phyloP scores from a whole-genome alignment of 192 early-diverging fungal species.

The Entomortierella chlamydospora region DNA sequence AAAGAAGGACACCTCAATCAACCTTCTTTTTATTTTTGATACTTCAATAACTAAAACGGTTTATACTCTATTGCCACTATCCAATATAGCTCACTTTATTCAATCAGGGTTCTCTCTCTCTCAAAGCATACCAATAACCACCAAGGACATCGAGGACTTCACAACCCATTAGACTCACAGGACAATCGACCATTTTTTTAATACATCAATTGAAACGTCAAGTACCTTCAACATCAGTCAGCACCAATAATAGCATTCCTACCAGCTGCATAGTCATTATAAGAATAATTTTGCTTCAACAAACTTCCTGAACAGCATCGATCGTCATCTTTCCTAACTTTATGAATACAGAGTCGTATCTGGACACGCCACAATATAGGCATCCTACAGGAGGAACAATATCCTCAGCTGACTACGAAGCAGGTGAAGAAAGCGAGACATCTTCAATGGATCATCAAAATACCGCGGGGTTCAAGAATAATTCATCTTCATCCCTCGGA shows the following conservation, averaged over 20 bases:
- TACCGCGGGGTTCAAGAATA: conserved; percentile 13
- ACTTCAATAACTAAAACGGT: background rate
- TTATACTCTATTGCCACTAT: background rate
- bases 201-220: too few relatives aligned
- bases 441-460: conserved; percentile 46
- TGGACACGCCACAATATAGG: conserved; percentile 35
- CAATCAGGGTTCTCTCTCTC: too few relatives aligned
- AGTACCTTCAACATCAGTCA: too few relatives aligned
- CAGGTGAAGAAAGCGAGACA: conserved; percentile 25
- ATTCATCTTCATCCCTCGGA: conserved; percentile 21
- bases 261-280: too few relatives aligned
- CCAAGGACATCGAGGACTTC: background rate
- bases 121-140: background rate
- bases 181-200: background rate
- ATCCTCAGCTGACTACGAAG: conserved; percentile 46
- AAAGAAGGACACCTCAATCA: background rate
- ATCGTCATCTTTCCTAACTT: background rate
- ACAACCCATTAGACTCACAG: background rate
- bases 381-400: conserved; percentile 37
- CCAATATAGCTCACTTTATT: too few relatives aligned
- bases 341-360: conserved; percentile 44
- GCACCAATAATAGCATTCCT: too few relatives aligned
- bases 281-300: too few relatives aligned
- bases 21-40: background rate
- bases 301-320: too few relatives aligned